These are phyloP conservation scores for Starmerella cellae DNA, from an alignment of 805 yeast species.

Conservation along the genomic window DNA sequence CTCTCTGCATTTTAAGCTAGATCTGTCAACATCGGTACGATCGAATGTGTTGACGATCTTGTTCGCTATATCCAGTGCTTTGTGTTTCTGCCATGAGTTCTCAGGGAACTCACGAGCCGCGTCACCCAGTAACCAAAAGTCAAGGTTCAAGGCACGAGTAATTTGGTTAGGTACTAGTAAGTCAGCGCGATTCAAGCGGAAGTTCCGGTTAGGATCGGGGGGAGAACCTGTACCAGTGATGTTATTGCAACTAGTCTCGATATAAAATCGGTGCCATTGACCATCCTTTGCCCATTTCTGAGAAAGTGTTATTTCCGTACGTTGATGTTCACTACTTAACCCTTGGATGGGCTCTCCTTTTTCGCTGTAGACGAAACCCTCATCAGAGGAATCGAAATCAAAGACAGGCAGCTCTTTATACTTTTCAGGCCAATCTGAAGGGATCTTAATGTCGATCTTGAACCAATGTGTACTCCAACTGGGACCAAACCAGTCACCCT, in stretches of 20 bases:
- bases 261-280: slow-evolving; percentile 51
- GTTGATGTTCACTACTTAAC: slow-evolving; percentile 62
- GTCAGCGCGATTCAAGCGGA: slow-evolving; percentile 57
- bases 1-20: slow-evolving; percentile 51
- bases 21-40: slow-evolving; percentile 40
- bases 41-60: slow-evolving; percentile 76
- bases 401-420: slow-evolving; percentile 44
- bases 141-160: slow-evolving; percentile 65
- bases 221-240: slow-evolving; percentile 76
- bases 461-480: slow-evolving; percentile 98
- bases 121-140: slow-evolving; percentile 80
- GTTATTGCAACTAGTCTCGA: slow-evolving; percentile 88
- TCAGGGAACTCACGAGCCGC: slow-evolving; percentile 77
- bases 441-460: slow-evolving; percentile 50
- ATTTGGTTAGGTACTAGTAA: slow-evolving; percentile 66
- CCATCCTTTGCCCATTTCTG: slow-evolving; percentile 37
- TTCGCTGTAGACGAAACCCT: slow-evolving; percentile 62
- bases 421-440: slow-evolving; percentile 42
- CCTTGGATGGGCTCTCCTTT: slow-evolving; percentile 68
- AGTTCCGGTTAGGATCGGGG: slow-evolving; percentile 60
- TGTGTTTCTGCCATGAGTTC: slow-evolving; percentile 67
- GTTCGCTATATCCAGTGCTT: slow-evolving; percentile 68
- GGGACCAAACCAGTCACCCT: slow-evolving; percentile 78
- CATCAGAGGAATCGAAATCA: slow-evolving; percentile 78
- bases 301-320: slow-evolving; percentile 63